Evolutionary conservation across 2,329 filamentous ascomycete species (phyloP), one percentile per base, ranked within the genome.

Genomic region (Tolypocladium paradoxum): DNA sequence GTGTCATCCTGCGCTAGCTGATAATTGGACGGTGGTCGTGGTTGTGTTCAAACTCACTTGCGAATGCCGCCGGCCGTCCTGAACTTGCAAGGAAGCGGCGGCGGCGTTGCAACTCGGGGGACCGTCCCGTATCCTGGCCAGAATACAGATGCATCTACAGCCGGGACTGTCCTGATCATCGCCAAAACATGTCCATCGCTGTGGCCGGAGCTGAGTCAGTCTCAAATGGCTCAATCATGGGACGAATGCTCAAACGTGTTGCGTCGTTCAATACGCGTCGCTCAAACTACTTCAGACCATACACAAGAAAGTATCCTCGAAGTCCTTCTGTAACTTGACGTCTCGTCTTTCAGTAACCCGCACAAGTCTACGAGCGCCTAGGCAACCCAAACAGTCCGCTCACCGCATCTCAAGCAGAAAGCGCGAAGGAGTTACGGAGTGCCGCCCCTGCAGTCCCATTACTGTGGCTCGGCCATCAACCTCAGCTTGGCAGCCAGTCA

Each of bases 161-260:
- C 54, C 11, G 54, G 57, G 11, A 53, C 60, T 27, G 52, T 61
- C n/a, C 50, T 61, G 18, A 53, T 61, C 40, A 53, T 58, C 18
- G 51, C 57, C 14, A 54, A 53, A 31, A 52, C 50, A 4, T 55
- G 49, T 9, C 35, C 48, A 3, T 49, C 43, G 1, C 38, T 58
- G 8, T 50, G 46, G 31, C 27, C 43, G 12, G 31, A 36, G 6
- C 45, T 54, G 12, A 34, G 56, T n/a, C 9, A 40, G n/a, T 11
- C 27, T 1, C 22, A 49, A 20, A 48, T 57, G 29, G 29, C 16
- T 7, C 27, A 40, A 11, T 35, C 53, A 11, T 58, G 56, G 56
- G n/a, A 33, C 12, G 20, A 36, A 6, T 57, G 33, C 50, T 58
- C 8, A 46, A 40, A 34, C 35, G 49, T 5, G 45, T 50, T 9